Percentiles rank a stretch among this genome's conserved stretches.
phyloP scores from a whole-genome alignment of 1,139 yeast genomes.

The Scheffersomyces parashehatae region DNA sequence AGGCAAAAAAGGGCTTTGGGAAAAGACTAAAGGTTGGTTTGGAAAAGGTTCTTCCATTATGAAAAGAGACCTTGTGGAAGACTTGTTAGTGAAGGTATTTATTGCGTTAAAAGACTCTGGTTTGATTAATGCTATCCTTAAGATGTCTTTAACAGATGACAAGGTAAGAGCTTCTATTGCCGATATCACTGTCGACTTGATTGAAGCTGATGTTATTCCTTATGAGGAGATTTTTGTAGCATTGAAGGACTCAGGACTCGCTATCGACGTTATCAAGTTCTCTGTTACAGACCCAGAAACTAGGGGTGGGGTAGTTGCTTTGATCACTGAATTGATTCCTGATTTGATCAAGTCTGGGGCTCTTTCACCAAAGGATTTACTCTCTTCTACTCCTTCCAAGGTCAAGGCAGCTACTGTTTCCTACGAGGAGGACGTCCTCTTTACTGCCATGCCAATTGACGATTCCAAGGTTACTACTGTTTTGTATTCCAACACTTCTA shows the following conservation, averaged over 20 bases:
- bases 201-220: constrained; percentile 34
- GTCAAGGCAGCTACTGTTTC: no score
- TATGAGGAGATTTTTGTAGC: constrained; percentile 34
- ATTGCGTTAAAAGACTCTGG: constrained; percentile 31
- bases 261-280: constrained; percentile 26
- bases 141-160: constrained; percentile 32
- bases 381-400: background rate
- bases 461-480: no score
- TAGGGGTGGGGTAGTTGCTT: constrained; percentile 28
- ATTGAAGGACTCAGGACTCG: constrained; percentile 32
- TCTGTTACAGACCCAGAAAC: constrained; percentile 31
- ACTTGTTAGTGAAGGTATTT: constrained; percentile 24
- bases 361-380: constrained; percentile 2
- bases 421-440: no score
- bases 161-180: constrained; percentile 26
- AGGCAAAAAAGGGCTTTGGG: background rate
- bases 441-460: no score
- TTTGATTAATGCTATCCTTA: constrained; percentile 27
- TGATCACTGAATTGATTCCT: constrained; percentile 29
- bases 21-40: constrained; percentile 2
- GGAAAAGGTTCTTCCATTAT: constrained; percentile 1
- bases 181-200: constrained; percentile 25
- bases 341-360: constrained; percentile 18
- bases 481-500: no score
- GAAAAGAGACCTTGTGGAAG: constrained; percentile 19